These are phyloP conservation scores for Pseudogymnoascus sp. DNA, from an alignment of 2,329 filamentous ascomycete genomes.

Conservation along the genomic window DNA sequence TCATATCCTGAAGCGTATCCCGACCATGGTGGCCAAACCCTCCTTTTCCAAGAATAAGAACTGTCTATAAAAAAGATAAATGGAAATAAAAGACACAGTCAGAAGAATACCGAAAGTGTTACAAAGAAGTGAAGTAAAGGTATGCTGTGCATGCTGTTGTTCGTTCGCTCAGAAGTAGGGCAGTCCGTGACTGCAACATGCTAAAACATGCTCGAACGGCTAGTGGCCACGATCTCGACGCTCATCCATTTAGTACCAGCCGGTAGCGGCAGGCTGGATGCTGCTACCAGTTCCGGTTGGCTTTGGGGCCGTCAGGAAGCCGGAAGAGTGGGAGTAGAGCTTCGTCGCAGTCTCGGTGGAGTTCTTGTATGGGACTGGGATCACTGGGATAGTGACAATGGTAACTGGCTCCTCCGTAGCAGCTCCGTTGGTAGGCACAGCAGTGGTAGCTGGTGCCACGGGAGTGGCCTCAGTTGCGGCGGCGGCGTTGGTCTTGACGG, in stretches of 20 bases:
- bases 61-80: neutral
- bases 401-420: neutral
- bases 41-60: neutral
- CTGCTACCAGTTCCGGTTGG: neutral
- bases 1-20: constrained; percentile 1
- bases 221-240: neutral
- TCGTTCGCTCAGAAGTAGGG: neutral
- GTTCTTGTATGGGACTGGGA: constrained; percentile 4
- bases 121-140: neutral
- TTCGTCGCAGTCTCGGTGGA: neutral
- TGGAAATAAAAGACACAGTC: neutral
- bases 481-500: neutral
- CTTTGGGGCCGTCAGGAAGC: neutral
- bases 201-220: neutral
- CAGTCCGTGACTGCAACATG: neutral
- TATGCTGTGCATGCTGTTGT: neutral
- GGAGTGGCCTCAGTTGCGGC: neutral
- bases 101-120: constrained; percentile 1
- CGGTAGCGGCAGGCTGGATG: neutral
- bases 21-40: neutral
- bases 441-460: neutral
- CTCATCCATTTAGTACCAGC: neutral
- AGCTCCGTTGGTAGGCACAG: neutral
- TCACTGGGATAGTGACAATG: neutral
- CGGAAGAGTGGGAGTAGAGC: neutral